Evolutionary conservation across 2,329 filamentous ascomycete species (phyloP).

Genomic region (Alternaria dauci): DNA sequence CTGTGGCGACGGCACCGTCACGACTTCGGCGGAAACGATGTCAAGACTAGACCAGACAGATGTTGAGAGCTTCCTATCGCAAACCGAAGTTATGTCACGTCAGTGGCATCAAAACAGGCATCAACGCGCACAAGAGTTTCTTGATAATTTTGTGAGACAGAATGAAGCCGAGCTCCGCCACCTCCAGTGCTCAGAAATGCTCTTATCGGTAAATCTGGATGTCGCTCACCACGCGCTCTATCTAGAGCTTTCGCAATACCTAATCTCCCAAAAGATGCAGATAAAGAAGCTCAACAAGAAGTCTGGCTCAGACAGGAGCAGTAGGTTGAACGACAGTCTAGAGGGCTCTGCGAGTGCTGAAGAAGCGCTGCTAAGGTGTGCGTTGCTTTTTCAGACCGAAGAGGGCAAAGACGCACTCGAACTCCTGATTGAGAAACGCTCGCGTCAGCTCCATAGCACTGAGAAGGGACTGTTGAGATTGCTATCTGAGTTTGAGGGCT

Average conservation of each 20-base stretch:
- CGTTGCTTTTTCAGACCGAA: conserved; percentile 30
- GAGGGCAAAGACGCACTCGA: conserved; percentile 26
- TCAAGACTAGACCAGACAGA: conserved; percentile 46
- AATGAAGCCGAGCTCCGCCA: conserved; percentile 45
- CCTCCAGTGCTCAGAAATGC: conserved; percentile 56
- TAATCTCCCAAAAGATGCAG: conserved; percentile 62
- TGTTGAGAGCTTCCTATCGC: conserved; percentile 65
- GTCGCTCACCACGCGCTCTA: conserved; percentile 63
- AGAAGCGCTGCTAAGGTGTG: conserved; percentile 62
- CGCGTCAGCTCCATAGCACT: conserved; percentile 20
- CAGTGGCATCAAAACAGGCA: conserved; percentile 63
- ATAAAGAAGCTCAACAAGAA: conserved; percentile 51
- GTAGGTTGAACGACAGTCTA: conserved; percentile 57
- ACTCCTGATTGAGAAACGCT: conserved; percentile 23
- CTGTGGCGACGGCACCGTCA: conserved; percentile 55
- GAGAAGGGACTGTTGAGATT: conserved; percentile 23
- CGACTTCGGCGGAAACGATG: conserved; percentile 58
- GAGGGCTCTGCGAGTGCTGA: conserved; percentile 58
- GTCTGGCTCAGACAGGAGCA: conserved; percentile 47
- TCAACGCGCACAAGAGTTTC: conserved; percentile 62
- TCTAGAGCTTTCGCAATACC: conserved; percentile 62
- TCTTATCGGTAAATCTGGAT: conserved; percentile 56
- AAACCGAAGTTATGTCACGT: conserved; percentile 58
- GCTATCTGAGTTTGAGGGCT: conserved; percentile 29
- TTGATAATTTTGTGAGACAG: conserved; percentile 61